Conservation (phyloP, 352 stramenopile species). For the Phytophthora pini region DNA sequence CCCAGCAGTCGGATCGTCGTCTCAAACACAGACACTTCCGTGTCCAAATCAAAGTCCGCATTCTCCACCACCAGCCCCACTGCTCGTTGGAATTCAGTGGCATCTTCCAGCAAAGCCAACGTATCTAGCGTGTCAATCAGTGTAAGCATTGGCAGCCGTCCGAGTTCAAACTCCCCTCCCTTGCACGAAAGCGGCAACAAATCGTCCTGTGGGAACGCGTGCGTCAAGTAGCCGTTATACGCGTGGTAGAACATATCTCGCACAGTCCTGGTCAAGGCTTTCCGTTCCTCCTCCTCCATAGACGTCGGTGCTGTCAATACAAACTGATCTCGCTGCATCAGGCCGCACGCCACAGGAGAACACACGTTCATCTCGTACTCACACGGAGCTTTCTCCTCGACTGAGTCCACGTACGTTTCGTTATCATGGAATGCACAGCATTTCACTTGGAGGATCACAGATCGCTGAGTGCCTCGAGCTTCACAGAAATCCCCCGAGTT, state of each 20-base stretch:
- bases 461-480: slow-evolving; percentile 24
- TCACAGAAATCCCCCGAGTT: slow-evolving; percentile 49
- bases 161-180: slow-evolving; percentile 78
- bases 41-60: slow-evolving; percentile 85
- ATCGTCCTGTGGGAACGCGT: slow-evolving; percentile 87
- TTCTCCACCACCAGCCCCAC: slow-evolving; percentile 66
- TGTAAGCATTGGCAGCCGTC: slow-evolving; percentile 86
- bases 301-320: slow-evolving; percentile 52
- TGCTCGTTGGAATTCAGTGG: slow-evolving; percentile 72
- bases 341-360: slow-evolving; percentile 71
- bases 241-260: slow-evolving; percentile 92
- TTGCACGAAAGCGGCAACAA: slow-evolving; percentile 75
- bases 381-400: slow-evolving; percentile 62
- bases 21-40: slow-evolving; percentile 94
- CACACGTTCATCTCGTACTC: slow-evolving; percentile 75
- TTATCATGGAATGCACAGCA: slow-evolving; percentile 83
- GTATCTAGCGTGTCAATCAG: slow-evolving; percentile 93
- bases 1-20: slow-evolving; percentile 93
- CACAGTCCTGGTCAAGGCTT: slow-evolving; percentile 65
- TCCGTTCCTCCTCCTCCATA: slow-evolving; percentile 65
- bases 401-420: slow-evolving; percentile 80
- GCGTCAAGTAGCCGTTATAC: slow-evolving; percentile 84
- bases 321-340: slow-evolving; percentile 79
- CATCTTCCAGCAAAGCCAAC: slow-evolving; percentile 85
- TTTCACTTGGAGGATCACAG: slow-evolving; percentile 62